These are phyloP conservation scores for Coleophoma crateriformis DNA, from an alignment of 2,329 filamentous ascomycete species.

Conservation along the genomic window DNA sequence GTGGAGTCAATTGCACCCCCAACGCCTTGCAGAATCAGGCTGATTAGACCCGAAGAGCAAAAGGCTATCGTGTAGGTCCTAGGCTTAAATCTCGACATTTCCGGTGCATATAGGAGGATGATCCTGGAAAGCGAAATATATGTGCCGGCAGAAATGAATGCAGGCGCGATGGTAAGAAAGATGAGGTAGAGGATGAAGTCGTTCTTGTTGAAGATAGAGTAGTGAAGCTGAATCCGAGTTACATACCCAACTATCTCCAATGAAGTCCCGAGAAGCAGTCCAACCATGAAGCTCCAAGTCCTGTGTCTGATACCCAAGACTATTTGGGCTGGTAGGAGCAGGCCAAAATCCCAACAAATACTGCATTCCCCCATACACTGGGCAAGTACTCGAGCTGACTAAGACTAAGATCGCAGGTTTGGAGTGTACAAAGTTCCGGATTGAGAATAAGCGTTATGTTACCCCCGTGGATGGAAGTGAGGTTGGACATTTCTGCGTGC, in stretches of 20 bases:
- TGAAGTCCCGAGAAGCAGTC: background rate
- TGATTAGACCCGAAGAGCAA: background rate
- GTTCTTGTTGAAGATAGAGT: background rate
- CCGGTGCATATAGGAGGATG: background rate
- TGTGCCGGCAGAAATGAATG: background rate
- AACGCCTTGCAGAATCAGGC: background rate
- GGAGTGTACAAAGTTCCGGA: too few species aligned
- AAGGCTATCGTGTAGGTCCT: background rate
- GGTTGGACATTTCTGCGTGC: too few species aligned
- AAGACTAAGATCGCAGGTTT: too few species aligned
- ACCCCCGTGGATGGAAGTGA: too few species aligned
- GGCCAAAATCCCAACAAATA: background rate
- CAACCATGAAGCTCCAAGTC: background rate
- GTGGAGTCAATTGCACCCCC: background rate
- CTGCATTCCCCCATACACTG: constrained; percentile 5
- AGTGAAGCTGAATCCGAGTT: background rate
- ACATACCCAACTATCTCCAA: background rate
- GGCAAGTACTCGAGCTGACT: too few species aligned
- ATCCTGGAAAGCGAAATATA: background rate
- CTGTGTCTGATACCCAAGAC: background rate
- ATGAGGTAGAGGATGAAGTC: background rate
- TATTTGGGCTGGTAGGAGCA: background rate
- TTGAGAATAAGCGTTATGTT: too few species aligned
- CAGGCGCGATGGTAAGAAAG: background rate
- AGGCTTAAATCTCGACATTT: background rate